Percentiles rank a stretch among this genome's conserved stretches.
Conservation (phyloP, 139 green algal species). For the Volvox reticuliferus region DNA sequence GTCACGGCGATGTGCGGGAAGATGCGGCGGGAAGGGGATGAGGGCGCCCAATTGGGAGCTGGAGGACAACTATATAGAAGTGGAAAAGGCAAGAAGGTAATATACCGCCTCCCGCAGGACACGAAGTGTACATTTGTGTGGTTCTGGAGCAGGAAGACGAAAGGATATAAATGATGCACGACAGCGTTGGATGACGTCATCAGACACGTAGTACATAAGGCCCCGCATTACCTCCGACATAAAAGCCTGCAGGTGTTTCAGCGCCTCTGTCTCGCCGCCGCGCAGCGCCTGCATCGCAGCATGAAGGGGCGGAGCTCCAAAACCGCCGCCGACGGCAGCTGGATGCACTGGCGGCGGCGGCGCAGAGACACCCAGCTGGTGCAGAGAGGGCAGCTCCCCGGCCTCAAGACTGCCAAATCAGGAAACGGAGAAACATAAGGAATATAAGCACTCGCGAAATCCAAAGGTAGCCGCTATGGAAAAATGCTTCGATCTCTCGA, state of each 20-base stretch:
- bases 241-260: conserved; percentile 75
- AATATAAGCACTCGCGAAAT: too few species aligned
- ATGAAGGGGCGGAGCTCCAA: neutral
- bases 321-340: neutral
- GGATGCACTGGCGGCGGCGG: neutral
- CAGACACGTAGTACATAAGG: too few species aligned
- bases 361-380: conserved; percentile 70
- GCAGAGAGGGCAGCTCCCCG: conserved; percentile 68
- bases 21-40: neutral
- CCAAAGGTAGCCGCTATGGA: too few species aligned
- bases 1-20: neutral
- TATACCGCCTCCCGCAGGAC: too few species aligned
- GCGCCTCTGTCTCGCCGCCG: conserved; percentile 83
- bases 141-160: too few species aligned
- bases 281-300: conserved; percentile 5
- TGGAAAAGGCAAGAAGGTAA: too few species aligned
- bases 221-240: conserved; percentile 39
- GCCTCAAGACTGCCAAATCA: conserved; percentile 18
- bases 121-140: too few species aligned
- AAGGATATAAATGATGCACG: neutral
- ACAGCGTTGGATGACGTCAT: neutral
- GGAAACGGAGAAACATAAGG: too few species aligned
- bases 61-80: too few species aligned
- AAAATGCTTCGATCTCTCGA: too few species aligned
- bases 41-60: too few species aligned